Conservation (phyloP, 176 grass and related monocot genomes). For the Eleusine indica region DNA sequence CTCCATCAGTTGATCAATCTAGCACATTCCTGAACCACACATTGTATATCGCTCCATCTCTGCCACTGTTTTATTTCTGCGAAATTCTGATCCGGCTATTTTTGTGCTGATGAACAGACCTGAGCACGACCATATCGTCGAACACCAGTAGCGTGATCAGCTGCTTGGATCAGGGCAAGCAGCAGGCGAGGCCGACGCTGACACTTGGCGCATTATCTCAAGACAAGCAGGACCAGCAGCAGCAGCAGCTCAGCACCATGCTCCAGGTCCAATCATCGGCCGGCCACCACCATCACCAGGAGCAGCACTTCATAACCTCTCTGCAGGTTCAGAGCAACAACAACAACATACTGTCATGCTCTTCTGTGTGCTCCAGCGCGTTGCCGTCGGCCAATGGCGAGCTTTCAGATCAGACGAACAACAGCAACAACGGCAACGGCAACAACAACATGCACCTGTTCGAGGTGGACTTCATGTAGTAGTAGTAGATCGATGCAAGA, state of each 20-base stretch:
- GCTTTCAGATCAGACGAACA: constrained; percentile 45
- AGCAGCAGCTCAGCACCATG: constrained; percentile 36
- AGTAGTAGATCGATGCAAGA: not conserved
- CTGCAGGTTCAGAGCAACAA: constrained; percentile 14
- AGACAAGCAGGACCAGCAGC: constrained; percentile 19
- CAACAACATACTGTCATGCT: constrained; percentile 53
- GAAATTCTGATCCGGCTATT: not conserved
- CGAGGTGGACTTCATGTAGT: constrained; percentile 62
- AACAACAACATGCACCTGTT: constrained; percentile 45
- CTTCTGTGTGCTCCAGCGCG: constrained; percentile 45
- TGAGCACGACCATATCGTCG: constrained; percentile 49
- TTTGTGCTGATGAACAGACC: not conserved
- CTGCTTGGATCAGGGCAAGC: constrained; percentile 48
- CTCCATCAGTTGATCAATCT: not conserved
- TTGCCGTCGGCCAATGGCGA: constrained; percentile 42
- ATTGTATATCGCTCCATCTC: not conserved
- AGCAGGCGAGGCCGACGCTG: constrained; percentile 47
- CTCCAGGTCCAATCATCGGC: constrained; percentile 37
- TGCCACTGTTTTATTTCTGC: not conserved
- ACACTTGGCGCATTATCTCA: constrained; percentile 35
- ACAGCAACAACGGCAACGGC: not conserved
- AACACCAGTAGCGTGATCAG: constrained; percentile 57
- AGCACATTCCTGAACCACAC: not conserved
- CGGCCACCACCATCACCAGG: constrained; percentile 17
- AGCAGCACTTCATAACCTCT: constrained; percentile 37